Conservation (phyloP, 768 basidiomycete species). For the Rhodotorula babjevae region DNA sequence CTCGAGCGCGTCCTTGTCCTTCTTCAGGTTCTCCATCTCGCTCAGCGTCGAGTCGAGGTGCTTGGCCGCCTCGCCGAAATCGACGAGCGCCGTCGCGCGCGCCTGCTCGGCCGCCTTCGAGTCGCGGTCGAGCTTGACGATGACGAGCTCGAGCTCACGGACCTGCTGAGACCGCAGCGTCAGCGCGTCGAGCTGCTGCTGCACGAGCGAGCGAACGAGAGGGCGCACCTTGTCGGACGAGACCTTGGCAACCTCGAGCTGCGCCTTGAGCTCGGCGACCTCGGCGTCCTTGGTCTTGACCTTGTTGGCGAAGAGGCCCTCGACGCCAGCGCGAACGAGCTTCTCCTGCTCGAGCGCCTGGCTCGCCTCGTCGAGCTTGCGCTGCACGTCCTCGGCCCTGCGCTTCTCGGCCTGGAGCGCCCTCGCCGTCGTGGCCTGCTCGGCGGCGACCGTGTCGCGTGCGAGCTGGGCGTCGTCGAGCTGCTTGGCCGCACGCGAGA, state of each 20-base stretch:
- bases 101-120: background rate
- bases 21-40: no score
- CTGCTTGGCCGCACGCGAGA: background rate
- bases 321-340: background rate
- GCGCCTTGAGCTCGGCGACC: background rate
- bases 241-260: background rate
- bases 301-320: background rate
- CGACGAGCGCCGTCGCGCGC: no score
- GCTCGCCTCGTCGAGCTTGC: background rate
- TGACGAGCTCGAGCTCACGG: background rate
- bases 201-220: background rate
- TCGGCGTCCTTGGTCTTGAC: background rate
- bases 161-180: background rate
- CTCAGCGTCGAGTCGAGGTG: no score
- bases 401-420: background rate
- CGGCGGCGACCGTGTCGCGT: no score
- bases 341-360: background rate
- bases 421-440: background rate
- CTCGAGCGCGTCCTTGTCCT: background rate
- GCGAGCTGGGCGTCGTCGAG: background rate
- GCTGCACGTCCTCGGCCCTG: background rate
- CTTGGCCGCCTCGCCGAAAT: background rate
- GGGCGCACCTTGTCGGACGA: background rate
- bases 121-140: background rate
- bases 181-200: background rate